These are phyloP conservation scores for Entomortierella parvispora DNA, from an alignment of 192 early-diverging fungal species.

Conservation along the genomic window DNA sequence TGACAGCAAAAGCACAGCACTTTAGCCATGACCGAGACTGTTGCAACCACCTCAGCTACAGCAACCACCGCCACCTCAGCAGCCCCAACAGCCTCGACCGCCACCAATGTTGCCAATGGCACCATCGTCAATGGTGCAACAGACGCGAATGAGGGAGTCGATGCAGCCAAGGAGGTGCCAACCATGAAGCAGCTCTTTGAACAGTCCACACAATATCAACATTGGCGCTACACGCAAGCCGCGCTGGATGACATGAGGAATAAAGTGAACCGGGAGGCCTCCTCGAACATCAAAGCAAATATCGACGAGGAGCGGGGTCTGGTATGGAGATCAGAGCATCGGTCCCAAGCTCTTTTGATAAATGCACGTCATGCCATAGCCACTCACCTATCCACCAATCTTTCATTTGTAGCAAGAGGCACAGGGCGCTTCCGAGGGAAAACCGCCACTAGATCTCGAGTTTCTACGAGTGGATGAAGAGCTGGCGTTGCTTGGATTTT, in stretches of 20 bases:
- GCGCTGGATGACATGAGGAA: constrained; percentile 66
- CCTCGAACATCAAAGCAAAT: constrained; percentile 66
- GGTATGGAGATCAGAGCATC: not conserved
- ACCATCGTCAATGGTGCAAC: not conserved
- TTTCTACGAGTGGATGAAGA: constrained; percentile 65
- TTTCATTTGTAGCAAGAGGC: constrained; percentile 17
- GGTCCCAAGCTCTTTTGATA: no score
- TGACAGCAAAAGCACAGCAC: no score
- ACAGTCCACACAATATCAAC: constrained; percentile 77
- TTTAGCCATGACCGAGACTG: constrained; percentile 1
- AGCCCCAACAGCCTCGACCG: not conserved
- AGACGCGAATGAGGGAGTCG: not conserved
- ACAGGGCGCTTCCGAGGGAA: constrained; percentile 17
- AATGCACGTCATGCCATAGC: not conserved
- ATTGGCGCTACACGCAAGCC: constrained; percentile 74
- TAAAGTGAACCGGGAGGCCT: constrained; percentile 63
- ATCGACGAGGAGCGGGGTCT: constrained; percentile 65
- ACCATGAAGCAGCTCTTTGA: constrained; percentile 63
- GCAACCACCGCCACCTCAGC: not conserved
- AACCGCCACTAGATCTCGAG: constrained; percentile 40
- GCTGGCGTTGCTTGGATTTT: constrained; percentile 61
- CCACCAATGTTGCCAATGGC: not conserved
- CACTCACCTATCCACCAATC: not conserved
- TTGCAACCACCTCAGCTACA: not conserved
- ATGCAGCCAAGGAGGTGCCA: constrained; percentile 12